These are phyloP conservation scores for Trichoderma atrobrunneum DNA, from an alignment of 2,329 filamentous ascomycete genomes.

Conservation along the genomic window DNA sequence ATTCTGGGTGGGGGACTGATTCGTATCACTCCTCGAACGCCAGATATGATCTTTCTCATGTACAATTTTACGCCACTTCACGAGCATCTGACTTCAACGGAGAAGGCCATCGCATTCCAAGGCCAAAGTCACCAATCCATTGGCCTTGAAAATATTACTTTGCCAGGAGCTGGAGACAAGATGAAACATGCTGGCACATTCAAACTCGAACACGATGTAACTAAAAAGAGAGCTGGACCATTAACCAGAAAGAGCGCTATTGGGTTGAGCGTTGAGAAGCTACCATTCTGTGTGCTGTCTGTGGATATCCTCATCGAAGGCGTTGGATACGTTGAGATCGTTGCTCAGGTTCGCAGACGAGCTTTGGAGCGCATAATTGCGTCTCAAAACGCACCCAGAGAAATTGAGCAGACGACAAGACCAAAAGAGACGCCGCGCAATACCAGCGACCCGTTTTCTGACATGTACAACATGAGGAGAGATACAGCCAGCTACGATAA, in stretches of 20 bases:
- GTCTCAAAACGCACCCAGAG: conserved; percentile 21
- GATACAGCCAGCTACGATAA: conserved; percentile 17
- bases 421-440: neutral
- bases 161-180: conserved; percentile 53
- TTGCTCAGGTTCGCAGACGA: conserved; percentile 70
- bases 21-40: conserved; percentile 70
- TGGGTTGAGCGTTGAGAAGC: conserved; percentile 60
- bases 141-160: conserved; percentile 61
- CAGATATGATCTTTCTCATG: conserved; percentile 66
- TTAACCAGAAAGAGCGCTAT: conserved; percentile 62
- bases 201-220: conserved; percentile 77
- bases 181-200: conserved; percentile 73
- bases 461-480: conserved; percentile 29
- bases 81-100: conserved; percentile 72
- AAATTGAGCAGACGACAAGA: conserved; percentile 19
- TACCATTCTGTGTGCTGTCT: conserved; percentile 78
- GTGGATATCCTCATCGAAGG: conserved; percentile 88
- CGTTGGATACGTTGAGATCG: conserved; percentile 88
- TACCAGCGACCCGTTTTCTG: conserved; percentile 26
- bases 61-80: conserved; percentile 82
- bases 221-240: conserved; percentile 71
- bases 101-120: conserved; percentile 76
- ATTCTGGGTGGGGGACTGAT: conserved; percentile 78
- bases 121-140: conserved; percentile 55
- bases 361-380: conserved; percentile 32